Conservation (phyloP, 2,329 filamentous ascomycete genomes). For the Davidsoniella virescens region DNA sequence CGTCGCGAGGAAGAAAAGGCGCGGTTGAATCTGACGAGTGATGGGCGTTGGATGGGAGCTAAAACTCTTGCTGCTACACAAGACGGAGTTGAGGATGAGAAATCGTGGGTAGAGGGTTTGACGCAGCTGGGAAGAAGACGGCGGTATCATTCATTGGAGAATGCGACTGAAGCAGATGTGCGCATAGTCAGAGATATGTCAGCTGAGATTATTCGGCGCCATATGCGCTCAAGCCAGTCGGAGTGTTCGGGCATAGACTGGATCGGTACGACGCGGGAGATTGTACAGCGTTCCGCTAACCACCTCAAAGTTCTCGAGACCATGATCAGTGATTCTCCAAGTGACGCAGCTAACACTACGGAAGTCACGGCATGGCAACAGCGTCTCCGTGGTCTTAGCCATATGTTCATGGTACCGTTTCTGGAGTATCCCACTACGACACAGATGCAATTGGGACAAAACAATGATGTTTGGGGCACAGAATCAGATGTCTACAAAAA, state of each 20-base stretch:
- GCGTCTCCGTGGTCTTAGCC: slow-evolving; percentile 22
- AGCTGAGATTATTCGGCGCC: slow-evolving; percentile 18
- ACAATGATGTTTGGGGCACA: slow-evolving; percentile 19
- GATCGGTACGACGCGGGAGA: slow-evolving; percentile 24
- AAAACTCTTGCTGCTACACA: slow-evolving; percentile 12
- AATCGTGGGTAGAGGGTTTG: slow-evolving; percentile 19
- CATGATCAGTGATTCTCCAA: slow-evolving; percentile 16
- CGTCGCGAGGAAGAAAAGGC: slow-evolving; percentile 18
- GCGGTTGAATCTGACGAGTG: slow-evolving; percentile 25
- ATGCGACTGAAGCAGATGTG: slow-evolving; percentile 20
- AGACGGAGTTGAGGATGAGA: background rate
- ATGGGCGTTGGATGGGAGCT: slow-evolving; percentile 23
- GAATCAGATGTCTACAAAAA: slow-evolving; percentile 21
- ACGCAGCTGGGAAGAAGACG: slow-evolving; percentile 22
- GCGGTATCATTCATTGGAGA: slow-evolving; percentile 22
- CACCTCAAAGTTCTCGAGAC: slow-evolving; percentile 21
- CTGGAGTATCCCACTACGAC: slow-evolving; percentile 25
- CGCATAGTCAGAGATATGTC: slow-evolving; percentile 20
- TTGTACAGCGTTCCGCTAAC: slow-evolving; percentile 24
- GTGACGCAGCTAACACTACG: slow-evolving; percentile 16
- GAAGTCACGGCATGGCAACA: slow-evolving; percentile 19
- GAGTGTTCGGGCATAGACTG: slow-evolving; percentile 28
- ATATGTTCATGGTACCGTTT: slow-evolving; percentile 28
- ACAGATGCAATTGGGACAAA: background rate
- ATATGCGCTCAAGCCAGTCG: background rate